Evolutionary conservation across 1,139 yeast species (phyloP).

Genomic region (Blastobotrys elegans): DNA sequence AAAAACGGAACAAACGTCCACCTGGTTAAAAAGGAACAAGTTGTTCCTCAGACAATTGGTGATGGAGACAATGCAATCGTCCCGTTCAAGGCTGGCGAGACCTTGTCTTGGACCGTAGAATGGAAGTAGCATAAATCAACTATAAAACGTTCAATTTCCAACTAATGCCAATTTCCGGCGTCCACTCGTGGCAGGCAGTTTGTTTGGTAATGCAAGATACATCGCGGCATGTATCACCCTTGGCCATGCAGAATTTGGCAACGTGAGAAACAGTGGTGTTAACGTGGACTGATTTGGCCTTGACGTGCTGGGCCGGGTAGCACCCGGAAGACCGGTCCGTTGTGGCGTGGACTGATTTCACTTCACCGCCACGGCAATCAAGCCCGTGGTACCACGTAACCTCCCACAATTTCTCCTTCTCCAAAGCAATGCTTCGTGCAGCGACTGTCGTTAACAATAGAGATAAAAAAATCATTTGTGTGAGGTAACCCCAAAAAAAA

Average conservation of each 20-base stretch:
- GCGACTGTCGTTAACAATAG: not conserved
- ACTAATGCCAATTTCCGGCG: conserved; percentile 3
- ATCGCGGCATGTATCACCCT: conserved; percentile 7
- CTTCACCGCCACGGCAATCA: conserved; percentile 5
- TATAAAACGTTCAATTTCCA: not conserved
- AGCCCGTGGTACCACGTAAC: conserved; percentile 8
- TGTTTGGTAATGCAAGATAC: not conserved
- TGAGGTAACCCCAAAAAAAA: not conserved
- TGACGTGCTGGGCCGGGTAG: not conserved
- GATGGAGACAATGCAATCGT: conserved; percentile 56
- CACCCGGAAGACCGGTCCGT: conserved; percentile 3
- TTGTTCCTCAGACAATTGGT: conserved; percentile 51
- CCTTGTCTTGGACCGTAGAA: conserved; percentile 66
- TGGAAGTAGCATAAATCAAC: conserved; percentile 43
- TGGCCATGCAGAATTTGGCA: conserved; percentile 1
- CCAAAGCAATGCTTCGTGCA: not conserved
- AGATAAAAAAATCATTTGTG: not conserved
- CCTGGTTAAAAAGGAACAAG: conserved; percentile 44
- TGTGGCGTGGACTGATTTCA: not conserved
- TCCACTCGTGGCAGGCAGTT: conserved; percentile 1
- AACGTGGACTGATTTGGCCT: conserved; percentile 1
- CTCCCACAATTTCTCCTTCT: not conserved
- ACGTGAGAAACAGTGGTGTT: not conserved
- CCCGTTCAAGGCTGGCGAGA: conserved; percentile 86
- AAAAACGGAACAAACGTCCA: conserved; percentile 29